phyloP scores from a whole-genome alignment of 139 green algal species.

The Chlamydomonas incerta region DNA sequence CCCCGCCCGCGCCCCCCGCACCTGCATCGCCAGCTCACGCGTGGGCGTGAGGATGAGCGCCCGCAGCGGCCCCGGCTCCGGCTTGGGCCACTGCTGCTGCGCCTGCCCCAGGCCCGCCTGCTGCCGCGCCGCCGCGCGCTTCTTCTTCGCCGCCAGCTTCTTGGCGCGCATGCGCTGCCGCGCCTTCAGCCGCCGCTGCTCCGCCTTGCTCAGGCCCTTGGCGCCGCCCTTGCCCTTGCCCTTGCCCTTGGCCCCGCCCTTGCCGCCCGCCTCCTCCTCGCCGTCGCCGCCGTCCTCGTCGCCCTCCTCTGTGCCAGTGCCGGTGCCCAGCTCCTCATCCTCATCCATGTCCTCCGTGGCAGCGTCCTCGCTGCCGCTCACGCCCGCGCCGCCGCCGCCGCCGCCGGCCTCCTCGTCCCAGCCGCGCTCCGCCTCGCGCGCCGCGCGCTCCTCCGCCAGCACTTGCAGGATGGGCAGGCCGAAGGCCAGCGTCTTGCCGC shows the following conservation, averaged over 20 bases:
- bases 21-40: slow-evolving; percentile 95
- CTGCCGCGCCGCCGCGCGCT: background rate
- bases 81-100: slow-evolving; percentile 20
- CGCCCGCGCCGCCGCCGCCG: background rate
- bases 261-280: background rate
- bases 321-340: too few species aligned
- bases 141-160: slow-evolving; percentile 8
- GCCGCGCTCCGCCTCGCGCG: background rate
- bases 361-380: background rate
- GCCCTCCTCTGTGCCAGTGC: slow-evolving; percentile 38
- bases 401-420: background rate
- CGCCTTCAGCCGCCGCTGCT: slow-evolving; percentile 10
- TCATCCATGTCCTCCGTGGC: background rate
- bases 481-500: slow-evolving; percentile 98
- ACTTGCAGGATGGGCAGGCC: slow-evolving; percentile 94
- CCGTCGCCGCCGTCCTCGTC: slow-evolving; percentile 6
- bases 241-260: background rate
- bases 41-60: slow-evolving; percentile 95
- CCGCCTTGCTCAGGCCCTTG: background rate
- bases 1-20: slow-evolving; percentile 34
- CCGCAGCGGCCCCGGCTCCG: slow-evolving; percentile 65
- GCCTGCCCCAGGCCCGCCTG: background rate
- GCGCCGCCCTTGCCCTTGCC: background rate
- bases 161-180: background rate
- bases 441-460: slow-evolving; percentile 59